Percentiles rank a stretch among this genome's conserved stretches.
phyloP scores from a whole-genome alignment of 345 rosid genomes.

The Eucalyptus leucophloia region DNA sequence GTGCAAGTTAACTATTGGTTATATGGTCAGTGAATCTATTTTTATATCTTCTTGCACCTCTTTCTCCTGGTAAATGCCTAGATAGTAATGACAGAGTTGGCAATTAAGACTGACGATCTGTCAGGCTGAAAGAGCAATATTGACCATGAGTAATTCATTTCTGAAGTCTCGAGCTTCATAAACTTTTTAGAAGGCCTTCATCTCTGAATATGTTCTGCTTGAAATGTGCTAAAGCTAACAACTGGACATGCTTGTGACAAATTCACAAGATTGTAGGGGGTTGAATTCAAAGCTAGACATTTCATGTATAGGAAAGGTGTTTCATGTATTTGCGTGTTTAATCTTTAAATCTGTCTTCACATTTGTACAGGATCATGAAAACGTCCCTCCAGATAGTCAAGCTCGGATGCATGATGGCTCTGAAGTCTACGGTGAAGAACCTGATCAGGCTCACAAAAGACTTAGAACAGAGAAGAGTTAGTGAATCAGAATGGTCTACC shows the following conservation, averaged over 20 bases:
- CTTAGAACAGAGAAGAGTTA: conserved; percentile 21
- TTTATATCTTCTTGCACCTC: neutral
- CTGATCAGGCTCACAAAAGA: conserved; percentile 30
- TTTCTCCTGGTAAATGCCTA: neutral
- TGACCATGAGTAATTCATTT: neutral
- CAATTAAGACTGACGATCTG: neutral
- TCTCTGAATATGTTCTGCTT: neutral
- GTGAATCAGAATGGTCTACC: neutral
- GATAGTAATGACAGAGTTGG: neutral
- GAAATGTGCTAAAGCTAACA: neutral
- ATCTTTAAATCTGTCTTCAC: neutral
- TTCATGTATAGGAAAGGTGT: neutral
- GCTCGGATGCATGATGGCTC: conserved; percentile 17
- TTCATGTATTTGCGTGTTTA: neutral
- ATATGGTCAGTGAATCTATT: neutral
- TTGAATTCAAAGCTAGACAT: neutral
- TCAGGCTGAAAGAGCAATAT: neutral
- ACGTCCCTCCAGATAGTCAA: neutral
- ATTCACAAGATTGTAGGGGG: neutral
- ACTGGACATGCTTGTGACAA: neutral
- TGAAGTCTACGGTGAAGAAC: conserved; percentile 11
- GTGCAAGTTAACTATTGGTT: neutral
- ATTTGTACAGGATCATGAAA: conserved; percentile 21
- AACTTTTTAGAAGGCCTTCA: neutral
- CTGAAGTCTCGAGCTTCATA: neutral